phyloP scores from a whole-genome alignment of 768 basidiomycete genomes.

The Podaxis sp. region DNA sequence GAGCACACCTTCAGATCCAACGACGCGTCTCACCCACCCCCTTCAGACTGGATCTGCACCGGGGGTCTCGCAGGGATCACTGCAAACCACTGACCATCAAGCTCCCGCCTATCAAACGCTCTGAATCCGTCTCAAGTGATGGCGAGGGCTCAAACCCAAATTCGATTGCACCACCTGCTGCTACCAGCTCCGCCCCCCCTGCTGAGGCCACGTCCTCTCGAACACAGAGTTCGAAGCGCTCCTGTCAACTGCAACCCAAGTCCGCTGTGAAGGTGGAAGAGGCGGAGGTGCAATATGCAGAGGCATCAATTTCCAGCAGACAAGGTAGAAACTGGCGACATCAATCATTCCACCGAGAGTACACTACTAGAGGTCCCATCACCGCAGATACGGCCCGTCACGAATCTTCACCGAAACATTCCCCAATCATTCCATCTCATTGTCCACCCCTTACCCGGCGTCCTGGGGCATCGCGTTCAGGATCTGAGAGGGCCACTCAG shows the following conservation, averaged over 20 bases:
- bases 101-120: neutral
- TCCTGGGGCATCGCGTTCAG: neutral
- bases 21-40: neutral
- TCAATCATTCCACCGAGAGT: neutral
- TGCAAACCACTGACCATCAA: neutral
- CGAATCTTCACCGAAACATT: neutral
- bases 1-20: neutral
- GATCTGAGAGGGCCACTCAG: neutral
- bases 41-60: neutral
- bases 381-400: neutral
- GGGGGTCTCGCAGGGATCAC: neutral
- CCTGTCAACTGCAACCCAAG: neutral
- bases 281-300: neutral
- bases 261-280: neutral
- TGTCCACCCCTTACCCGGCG: neutral
- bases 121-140: neutral
- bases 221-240: neutral
- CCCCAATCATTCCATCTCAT: neutral
- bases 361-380: neutral
- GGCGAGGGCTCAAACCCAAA: neutral
- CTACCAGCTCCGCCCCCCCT: neutral
- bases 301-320: neutral
- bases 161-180: neutral
- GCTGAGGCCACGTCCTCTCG: neutral
- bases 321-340: neutral